Conservation (phyloP, 1,284 basidiomycete genomes). For the Boletellus deceptivus region DNA sequence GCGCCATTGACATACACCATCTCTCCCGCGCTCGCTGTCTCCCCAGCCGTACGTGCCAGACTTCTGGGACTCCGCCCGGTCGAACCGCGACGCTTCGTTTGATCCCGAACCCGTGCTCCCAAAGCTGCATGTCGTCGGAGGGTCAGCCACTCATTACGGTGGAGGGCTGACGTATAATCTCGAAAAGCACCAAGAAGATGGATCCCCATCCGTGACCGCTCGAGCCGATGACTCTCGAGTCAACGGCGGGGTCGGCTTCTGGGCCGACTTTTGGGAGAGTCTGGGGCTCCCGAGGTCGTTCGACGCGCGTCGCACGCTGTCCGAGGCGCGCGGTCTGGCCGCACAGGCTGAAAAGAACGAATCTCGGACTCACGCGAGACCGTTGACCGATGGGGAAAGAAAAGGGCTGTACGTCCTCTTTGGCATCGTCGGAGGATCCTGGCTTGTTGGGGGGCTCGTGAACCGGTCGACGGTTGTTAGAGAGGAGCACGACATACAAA, state of each 20-base stretch:
- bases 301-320: slow-evolving; percentile 13
- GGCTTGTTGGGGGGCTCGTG: slow-evolving; percentile 46
- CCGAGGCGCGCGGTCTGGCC: slow-evolving; percentile 7
- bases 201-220: slow-evolving; percentile 1
- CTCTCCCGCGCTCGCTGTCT: not conserved
- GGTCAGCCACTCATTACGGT: slow-evolving; percentile 57
- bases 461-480: slow-evolving; percentile 26
- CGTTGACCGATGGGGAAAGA: slow-evolving; percentile 51
- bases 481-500: slow-evolving; percentile 13
- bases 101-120: slow-evolving; percentile 42
- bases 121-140: slow-evolving; percentile 72
- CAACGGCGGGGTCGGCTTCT: slow-evolving; percentile 22
- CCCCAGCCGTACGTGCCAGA: slow-evolving; percentile 70
- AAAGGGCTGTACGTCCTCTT: slow-evolving; percentile 53
- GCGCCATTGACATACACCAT: slow-evolving; percentile 2
- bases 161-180: slow-evolving; percentile 67
- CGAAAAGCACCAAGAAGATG: slow-evolving; percentile 30
- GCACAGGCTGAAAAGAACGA: slow-evolving; percentile 9
- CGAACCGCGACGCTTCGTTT: slow-evolving; percentile 31
- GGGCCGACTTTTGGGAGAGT: slow-evolving; percentile 38
- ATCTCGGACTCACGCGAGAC: slow-evolving; percentile 30
- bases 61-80: slow-evolving; percentile 61
- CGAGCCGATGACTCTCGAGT: slow-evolving; percentile 11
- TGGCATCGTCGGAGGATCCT: slow-evolving; percentile 53
- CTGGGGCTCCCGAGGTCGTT: slow-evolving; percentile 37